A percentile compares a stretch with the other conserved stretches of the same genome.
Conservation (phyloP, 1,284 basidiomycete species). For the Cutaneotrichosporon dermatis region DNA sequence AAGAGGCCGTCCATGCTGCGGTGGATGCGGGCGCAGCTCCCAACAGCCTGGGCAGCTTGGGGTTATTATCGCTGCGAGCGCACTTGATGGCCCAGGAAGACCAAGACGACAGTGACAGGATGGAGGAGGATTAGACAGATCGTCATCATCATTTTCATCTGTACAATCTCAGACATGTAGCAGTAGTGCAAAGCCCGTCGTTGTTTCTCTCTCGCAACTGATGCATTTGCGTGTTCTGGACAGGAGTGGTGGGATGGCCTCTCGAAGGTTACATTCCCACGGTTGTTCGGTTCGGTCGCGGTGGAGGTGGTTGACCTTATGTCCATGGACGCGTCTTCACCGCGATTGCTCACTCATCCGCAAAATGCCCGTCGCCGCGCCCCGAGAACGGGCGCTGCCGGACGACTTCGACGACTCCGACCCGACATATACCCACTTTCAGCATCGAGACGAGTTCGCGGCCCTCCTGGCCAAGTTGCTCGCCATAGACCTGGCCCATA, state of each 20-base stretch:
- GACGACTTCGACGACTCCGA: conserved; percentile 34
- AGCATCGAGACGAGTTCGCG: conserved; percentile 56
- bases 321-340: background rate
- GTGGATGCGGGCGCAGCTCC: conserved; percentile 17
- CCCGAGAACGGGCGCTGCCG: background rate
- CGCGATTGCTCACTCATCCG: background rate
- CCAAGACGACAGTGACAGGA: background rate
- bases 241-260: too few species aligned
- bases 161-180: background rate
- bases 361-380: background rate
- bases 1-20: conserved; percentile 16
- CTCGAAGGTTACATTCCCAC: background rate
- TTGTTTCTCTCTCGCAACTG: too few species aligned
- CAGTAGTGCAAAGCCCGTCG: background rate
- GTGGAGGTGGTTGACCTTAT: background rate
- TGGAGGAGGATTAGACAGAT: conserved; percentile 8
- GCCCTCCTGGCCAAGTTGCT: conserved; percentile 57
- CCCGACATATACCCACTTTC: conserved; percentile 47
- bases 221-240: too few species aligned
- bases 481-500: conserved; percentile 51
- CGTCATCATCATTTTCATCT: background rate
- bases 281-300: background rate
- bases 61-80: conserved; percentile 30
- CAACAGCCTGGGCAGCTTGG: conserved; percentile 33
- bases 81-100: background rate